Conservation (phyloP, 306 rosid species). For the Pyrus pyrifolia region DNA sequence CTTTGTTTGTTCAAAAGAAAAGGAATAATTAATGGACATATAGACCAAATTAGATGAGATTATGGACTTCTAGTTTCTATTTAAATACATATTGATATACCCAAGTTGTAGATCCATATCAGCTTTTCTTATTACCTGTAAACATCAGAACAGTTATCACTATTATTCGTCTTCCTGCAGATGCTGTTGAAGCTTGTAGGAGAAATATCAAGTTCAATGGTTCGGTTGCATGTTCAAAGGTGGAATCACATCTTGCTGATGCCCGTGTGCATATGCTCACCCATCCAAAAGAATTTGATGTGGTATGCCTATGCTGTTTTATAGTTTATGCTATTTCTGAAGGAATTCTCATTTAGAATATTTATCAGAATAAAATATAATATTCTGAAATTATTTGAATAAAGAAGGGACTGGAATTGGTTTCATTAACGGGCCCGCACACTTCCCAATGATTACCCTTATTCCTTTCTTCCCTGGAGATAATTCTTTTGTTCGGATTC, state of each 20-base stretch:
- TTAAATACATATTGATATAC: neutral
- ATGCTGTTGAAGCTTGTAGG: constrained; percentile 84
- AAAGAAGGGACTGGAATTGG: neutral
- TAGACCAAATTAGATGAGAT: neutral
- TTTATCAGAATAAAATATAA: neutral
- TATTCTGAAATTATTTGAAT: neutral
- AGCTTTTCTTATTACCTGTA: constrained; percentile 14
- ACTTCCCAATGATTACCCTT: neutral
- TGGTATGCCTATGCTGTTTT: constrained; percentile 47
- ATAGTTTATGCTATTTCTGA: neutral
- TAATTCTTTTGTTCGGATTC: neutral
- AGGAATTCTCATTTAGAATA: neutral
- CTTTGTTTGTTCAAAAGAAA: neutral
- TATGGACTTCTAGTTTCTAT: neutral
- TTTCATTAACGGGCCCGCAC: neutral
- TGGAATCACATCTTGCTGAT: constrained; percentile 91
- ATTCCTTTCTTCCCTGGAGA: neutral
- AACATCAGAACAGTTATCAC: constrained; percentile 8
- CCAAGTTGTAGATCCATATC: neutral
- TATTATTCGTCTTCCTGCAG: constrained; percentile 33
- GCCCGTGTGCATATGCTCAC: constrained; percentile 97
- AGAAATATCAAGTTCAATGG: constrained; percentile 98
- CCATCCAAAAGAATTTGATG: constrained; percentile 86
- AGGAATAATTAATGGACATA: neutral
- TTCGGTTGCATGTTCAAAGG: constrained; percentile 73